Conservation (phyloP, 306 rosid genomes). For the Fragaria vesca region DNA sequence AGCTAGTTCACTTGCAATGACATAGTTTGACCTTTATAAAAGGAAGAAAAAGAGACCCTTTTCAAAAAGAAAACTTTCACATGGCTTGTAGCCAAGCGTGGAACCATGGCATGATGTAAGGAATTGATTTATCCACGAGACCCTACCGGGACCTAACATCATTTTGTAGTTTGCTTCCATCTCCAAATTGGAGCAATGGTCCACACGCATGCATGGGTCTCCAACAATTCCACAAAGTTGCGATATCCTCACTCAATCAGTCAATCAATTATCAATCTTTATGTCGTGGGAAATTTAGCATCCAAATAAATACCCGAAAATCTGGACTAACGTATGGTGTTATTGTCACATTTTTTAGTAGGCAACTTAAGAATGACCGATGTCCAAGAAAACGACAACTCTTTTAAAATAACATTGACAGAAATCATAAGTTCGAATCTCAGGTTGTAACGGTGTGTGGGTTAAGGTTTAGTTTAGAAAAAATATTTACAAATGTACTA, state of each 20-base stretch:
- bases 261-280: slow-evolving; percentile 3
- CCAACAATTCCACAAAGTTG: slow-evolving; percentile 2
- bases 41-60: not conserved
- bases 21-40: not conserved
- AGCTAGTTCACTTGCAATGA: not conserved
- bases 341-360: too few relatives aligned
- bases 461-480: too few relatives aligned
- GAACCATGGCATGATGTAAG: slow-evolving; percentile 27
- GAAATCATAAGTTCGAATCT: too few relatives aligned
- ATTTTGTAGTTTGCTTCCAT: slow-evolving; percentile 26
- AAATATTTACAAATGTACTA: too few relatives aligned
- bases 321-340: too few relatives aligned
- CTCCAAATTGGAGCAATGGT: slow-evolving; percentile 26
- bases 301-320: too few relatives aligned
- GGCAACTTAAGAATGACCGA: too few relatives aligned
- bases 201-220: slow-evolving; percentile 33
- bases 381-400: too few relatives aligned
- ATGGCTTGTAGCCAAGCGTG: slow-evolving; percentile 31
- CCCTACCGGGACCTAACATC: slow-evolving; percentile 22
- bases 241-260: not conserved
- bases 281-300: not conserved
- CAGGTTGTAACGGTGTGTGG: too few relatives aligned
- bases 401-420: too few relatives aligned
- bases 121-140: slow-evolving; percentile 20
- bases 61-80: slow-evolving; percentile 13